Evolutionary conservation across 2,329 filamentous ascomycete genomes (phyloP).

Genomic region (Neurospora crassa): DNA sequence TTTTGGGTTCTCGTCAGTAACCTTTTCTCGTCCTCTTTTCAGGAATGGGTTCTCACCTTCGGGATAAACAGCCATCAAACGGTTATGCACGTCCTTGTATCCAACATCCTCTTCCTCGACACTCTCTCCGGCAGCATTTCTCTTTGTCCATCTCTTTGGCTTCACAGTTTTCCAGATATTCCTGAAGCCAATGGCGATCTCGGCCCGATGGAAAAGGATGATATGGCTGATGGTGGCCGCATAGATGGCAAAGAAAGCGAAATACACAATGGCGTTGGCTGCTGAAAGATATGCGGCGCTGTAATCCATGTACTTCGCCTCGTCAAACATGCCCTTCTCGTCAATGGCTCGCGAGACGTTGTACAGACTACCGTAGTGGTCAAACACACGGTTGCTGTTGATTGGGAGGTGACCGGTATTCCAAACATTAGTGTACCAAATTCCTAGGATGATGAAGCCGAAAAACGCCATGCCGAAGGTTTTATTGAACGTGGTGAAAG

Average conservation of each 20-base stretch:
- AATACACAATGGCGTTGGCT: constrained; percentile 25
- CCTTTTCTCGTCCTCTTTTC: not conserved
- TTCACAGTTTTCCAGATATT: constrained; percentile 24
- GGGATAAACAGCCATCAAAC: constrained; percentile 36
- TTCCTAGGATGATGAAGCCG: constrained; percentile 15
- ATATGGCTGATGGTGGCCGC: constrained; percentile 30
- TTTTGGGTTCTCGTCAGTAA: constrained; percentile 7
- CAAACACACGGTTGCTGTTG: constrained; percentile 29
- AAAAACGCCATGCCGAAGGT: constrained; percentile 16
- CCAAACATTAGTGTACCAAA: constrained; percentile 22
- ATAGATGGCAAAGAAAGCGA: constrained; percentile 33
- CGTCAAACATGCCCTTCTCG: constrained; percentile 24
- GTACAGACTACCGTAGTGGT: constrained; percentile 29
- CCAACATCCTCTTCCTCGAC: constrained; percentile 7
- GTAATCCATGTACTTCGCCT: constrained; percentile 29
- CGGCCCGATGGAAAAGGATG: constrained; percentile 28
- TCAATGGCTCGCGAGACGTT: constrained; percentile 24
- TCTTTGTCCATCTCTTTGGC: not conserved
- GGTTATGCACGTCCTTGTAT: constrained; percentile 32
- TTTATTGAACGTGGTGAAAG: constrained; percentile 18
- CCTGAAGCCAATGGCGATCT: constrained; percentile 28
- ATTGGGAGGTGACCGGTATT: constrained; percentile 30
- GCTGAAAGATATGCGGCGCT: constrained; percentile 33
- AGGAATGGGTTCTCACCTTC: constrained; percentile 22
- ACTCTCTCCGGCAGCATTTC: not conserved